phyloP scores from a whole-genome alignment of 2,329 filamentous ascomycete species.

The Diatrype stigma region DNA sequence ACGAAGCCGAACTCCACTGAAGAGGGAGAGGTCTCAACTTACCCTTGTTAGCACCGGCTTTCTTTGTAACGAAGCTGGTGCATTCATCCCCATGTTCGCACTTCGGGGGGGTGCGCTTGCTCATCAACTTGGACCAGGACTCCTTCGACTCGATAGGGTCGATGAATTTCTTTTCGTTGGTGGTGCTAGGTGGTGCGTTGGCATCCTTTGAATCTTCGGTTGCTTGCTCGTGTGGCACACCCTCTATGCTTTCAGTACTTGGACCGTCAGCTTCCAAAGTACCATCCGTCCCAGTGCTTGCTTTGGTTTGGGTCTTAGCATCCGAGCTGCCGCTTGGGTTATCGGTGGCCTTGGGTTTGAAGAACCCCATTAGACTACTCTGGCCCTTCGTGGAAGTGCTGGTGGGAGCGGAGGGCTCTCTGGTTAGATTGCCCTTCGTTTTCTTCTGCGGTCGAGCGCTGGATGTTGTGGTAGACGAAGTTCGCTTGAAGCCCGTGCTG shows the following conservation, averaged over 20 bases:
- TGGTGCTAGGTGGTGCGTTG: slow-evolving; percentile 5
- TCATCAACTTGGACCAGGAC: slow-evolving; percentile 81
- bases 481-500: slow-evolving; percentile 24
- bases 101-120: slow-evolving; percentile 66
- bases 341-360: slow-evolving; percentile 55
- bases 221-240: background rate
- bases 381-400: slow-evolving; percentile 35
- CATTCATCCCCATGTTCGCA: slow-evolving; percentile 91
- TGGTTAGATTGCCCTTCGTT: slow-evolving; percentile 27
- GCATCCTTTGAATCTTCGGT: slow-evolving; percentile 4
- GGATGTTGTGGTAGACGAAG: slow-evolving; percentile 14
- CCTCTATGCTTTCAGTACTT: background rate
- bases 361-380: slow-evolving; percentile 72
- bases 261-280: slow-evolving; percentile 9
- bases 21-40: slow-evolving; percentile 31
- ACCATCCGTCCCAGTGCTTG: slow-evolving; percentile 7
- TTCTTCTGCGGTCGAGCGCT: slow-evolving; percentile 34
- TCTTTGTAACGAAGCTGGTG: slow-evolving; percentile 79
- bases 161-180: slow-evolving; percentile 44
- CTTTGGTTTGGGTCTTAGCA: slow-evolving; percentile 7
- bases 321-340: slow-evolving; percentile 8
- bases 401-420: slow-evolving; percentile 25
- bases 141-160: slow-evolving; percentile 73
- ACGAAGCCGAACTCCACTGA: slow-evolving; percentile 5
- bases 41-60: slow-evolving; percentile 78